Percentiles rank a stretch among this genome's conserved stretches.
Conservation (phyloP, 139 green algal genomes). For the Chlorella sp. region DNA sequence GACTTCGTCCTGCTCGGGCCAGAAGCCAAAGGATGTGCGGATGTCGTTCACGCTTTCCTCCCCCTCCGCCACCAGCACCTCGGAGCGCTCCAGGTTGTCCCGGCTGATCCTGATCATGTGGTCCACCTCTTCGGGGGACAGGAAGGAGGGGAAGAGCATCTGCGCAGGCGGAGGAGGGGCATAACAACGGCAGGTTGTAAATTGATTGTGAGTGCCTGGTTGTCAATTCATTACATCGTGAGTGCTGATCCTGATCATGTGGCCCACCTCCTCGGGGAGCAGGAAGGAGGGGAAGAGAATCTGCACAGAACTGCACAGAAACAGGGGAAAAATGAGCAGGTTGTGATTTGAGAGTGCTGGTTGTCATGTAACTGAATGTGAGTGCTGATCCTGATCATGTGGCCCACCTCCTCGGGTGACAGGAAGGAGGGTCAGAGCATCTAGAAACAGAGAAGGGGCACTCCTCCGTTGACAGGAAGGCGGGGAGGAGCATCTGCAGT, state of each 20-base stretch:
- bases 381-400: conserved; percentile 46
- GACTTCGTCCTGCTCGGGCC: neutral
- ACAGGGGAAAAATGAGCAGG: too few species aligned
- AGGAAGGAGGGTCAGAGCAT: conserved; percentile 55
- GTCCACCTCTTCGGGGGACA: neutral
- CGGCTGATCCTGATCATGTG: neutral
- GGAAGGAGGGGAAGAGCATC: neutral
- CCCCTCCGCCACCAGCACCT: conserved; percentile 43
- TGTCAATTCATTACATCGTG: too few species aligned
- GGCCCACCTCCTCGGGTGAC: conserved; percentile 38
- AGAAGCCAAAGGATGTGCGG: conserved; percentile 24
- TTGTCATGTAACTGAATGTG: too few species aligned
- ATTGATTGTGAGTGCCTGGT: too few species aligned
- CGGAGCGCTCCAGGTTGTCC: conserved; percentile 35
- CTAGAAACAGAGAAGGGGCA: too few species aligned
- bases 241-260: too few species aligned
- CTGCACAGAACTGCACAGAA: too few species aligned
- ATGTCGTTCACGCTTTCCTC: conserved; percentile 5
- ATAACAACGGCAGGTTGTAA: too few species aligned
- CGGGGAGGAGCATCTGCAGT: neutral
- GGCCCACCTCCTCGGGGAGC: too few species aligned
- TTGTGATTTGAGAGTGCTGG: too few species aligned
- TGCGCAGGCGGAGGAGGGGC: neutral
- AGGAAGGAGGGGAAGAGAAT: too few species aligned
- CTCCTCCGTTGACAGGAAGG: neutral